These are phyloP conservation scores for Fraxinus baroniana DNA, from an alignment of 305 asterid species.

Conservation along the genomic window DNA sequence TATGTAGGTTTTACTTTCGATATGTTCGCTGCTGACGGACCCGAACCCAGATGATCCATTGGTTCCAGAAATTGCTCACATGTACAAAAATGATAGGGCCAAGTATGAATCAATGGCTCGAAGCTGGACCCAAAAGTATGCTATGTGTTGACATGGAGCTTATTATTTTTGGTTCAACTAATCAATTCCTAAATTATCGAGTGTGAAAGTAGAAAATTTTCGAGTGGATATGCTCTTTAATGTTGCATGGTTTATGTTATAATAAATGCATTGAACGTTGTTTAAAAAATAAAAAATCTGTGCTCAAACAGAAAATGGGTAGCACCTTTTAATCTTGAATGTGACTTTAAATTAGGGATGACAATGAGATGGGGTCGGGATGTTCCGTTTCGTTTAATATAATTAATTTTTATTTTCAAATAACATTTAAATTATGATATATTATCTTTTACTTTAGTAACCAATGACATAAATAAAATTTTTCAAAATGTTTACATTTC, in stretches of 20 bases:
- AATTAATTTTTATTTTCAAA: no score
- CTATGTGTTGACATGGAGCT: slow-evolving; percentile 39
- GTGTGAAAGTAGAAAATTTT: background rate
- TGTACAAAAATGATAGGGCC: slow-evolving; percentile 58
- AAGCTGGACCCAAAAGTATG: slow-evolving; percentile 82
- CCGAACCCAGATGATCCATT: slow-evolving; percentile 92
- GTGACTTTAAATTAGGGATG: background rate
- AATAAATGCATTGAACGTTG: background rate
- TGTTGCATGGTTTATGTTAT: background rate
- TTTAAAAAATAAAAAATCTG: background rate
- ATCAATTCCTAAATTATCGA: background rate
- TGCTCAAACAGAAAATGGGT: background rate
- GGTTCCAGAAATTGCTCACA: slow-evolving; percentile 86
- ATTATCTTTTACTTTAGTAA: no score
- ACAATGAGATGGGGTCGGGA: background rate
- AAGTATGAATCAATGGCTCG: slow-evolving; percentile 86
- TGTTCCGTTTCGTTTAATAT: background rate
- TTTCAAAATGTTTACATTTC: background rate
- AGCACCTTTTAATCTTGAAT: background rate
- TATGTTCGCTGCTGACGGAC: slow-evolving; percentile 83
- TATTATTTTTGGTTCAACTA: slow-evolving; percentile 17
- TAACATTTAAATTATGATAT: no score
- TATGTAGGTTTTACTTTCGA: slow-evolving; percentile 72
- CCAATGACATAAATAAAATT: no score
- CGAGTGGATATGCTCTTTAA: background rate